Percentiles rank a stretch among this genome's conserved stretches.
phyloP scores from a whole-genome alignment of 2,329 filamentous ascomycete species.

The Mollisiaceae sp. region DNA sequence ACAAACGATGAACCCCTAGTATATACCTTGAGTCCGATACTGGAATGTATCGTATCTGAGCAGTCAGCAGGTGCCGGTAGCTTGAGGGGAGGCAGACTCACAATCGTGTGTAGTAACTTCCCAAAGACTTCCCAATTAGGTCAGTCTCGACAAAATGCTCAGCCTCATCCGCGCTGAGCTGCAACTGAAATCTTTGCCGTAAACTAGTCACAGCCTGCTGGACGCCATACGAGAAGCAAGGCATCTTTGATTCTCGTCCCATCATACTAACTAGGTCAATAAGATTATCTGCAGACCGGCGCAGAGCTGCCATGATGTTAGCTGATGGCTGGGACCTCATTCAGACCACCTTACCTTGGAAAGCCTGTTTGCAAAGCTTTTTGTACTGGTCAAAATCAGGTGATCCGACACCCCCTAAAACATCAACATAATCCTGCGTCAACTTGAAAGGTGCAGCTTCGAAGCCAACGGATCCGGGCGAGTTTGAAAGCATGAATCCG shows the following conservation, averaged over 20 bases:
- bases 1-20: slow-evolving; percentile 52
- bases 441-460: slow-evolving; percentile 88
- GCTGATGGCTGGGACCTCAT: slow-evolving; percentile 13
- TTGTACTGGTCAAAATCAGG: slow-evolving; percentile 78
- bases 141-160: slow-evolving; percentile 82
- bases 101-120: slow-evolving; percentile 87
- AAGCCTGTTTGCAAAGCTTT: slow-evolving; percentile 79
- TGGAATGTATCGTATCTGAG: slow-evolving; percentile 82
- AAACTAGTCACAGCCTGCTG: slow-evolving; percentile 71
- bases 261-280: slow-evolving; percentile 85
- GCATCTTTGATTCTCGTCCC: slow-evolving; percentile 83
- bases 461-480: slow-evolving; percentile 81
- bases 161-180: slow-evolving; percentile 81
- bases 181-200: slow-evolving; percentile 78
- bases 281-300: slow-evolving; percentile 79
- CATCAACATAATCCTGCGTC: slow-evolving; percentile 84
- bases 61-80: slow-evolving; percentile 5
- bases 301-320: slow-evolving; percentile 58
- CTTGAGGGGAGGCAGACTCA: slow-evolving; percentile 50
- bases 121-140: slow-evolving; percentile 78
- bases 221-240: slow-evolving; percentile 79
- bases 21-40: slow-evolving; percentile 87
- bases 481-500: slow-evolving; percentile 89
- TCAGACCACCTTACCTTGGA: slow-evolving; percentile 64
- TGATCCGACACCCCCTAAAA: slow-evolving; percentile 74